These are phyloP conservation scores for Hymenoscyphus linearis DNA, from an alignment of 2,329 filamentous ascomycete species.

Conservation along the genomic window DNA sequence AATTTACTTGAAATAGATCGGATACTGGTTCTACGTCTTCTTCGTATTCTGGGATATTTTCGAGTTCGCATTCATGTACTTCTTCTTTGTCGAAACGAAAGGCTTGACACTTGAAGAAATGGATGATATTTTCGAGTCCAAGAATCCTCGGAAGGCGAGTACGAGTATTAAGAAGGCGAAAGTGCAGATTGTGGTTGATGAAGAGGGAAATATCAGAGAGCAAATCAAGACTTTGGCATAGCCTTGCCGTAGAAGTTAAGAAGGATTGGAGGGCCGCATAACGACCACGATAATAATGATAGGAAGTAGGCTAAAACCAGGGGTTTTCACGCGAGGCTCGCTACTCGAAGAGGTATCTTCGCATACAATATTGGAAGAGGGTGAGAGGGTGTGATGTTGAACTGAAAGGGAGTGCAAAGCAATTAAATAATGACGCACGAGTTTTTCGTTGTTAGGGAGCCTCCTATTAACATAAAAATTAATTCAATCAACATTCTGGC, in stretches of 20 bases:
- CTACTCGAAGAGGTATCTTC: no score
- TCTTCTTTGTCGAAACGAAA: constrained; percentile 35
- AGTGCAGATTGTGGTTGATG: not conserved
- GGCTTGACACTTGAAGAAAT: constrained; percentile 38
- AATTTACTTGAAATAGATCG: not conserved
- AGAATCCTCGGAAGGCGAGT: not conserved
- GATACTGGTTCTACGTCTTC: constrained; percentile 21
- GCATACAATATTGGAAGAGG: no score
- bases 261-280: no score
- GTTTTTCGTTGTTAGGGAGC: no score
- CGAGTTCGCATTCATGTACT: constrained; percentile 17
- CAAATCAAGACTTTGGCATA: not conserved
- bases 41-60: constrained; percentile 32
- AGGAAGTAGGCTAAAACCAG: no score
- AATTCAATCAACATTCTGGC: no score
- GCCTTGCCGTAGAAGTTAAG: not conserved
- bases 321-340: no score
- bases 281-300: no score
- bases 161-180: not conserved
- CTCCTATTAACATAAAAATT: no score
- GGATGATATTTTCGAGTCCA: not conserved
- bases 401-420: no score
- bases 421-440: no score
- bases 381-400: no score
- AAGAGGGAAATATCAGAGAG: not conserved